Evolutionary conservation across 495 filamentous ascomycete genomes (phyloP).

Genomic region (Penicillium steckii): DNA sequence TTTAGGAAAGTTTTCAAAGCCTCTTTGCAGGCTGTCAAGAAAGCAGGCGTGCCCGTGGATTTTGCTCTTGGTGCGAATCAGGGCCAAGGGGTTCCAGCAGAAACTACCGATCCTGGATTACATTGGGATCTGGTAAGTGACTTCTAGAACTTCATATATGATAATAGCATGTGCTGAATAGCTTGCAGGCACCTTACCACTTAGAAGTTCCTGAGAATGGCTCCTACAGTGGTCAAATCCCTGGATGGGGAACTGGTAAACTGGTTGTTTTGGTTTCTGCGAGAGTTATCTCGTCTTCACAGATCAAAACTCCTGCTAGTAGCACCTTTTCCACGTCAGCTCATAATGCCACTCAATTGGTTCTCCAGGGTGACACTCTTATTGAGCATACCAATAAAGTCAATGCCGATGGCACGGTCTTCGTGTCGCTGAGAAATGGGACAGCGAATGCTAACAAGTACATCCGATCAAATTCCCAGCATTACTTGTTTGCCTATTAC

Average conservation of each 20-base stretch:
- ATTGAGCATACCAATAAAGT: too few relatives aligned
- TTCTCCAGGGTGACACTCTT: too few relatives aligned
- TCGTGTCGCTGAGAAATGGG: too few relatives aligned
- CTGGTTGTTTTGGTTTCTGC: constrained; percentile 33
- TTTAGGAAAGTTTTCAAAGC: constrained; percentile 38
- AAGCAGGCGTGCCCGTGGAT: constrained; percentile 43
- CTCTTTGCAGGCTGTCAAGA: constrained; percentile 34
- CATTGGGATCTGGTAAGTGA: constrained; percentile 35
- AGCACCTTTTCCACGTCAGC: too few relatives aligned
- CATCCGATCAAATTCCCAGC: too few relatives aligned
- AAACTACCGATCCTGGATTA: constrained; percentile 26
- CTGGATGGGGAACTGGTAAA: constrained; percentile 39
- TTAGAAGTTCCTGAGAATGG: constrained; percentile 22
- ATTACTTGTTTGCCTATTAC: too few relatives aligned
- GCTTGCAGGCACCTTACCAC: constrained; percentile 18
- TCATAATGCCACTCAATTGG: too few relatives aligned
- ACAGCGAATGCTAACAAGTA: too few relatives aligned
- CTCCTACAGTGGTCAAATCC: constrained; percentile 28
- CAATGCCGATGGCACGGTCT: too few relatives aligned
- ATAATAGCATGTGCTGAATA: neutral
- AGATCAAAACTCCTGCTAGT: too few relatives aligned
- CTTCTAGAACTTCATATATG: too few relatives aligned
- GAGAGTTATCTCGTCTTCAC: too few relatives aligned
- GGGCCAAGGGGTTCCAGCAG: constrained; percentile 48
- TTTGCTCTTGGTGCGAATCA: constrained; percentile 50